These are phyloP conservation scores for Camellia granthamiana DNA, from an alignment of 148 eudicot species.

Conservation along the genomic window DNA sequence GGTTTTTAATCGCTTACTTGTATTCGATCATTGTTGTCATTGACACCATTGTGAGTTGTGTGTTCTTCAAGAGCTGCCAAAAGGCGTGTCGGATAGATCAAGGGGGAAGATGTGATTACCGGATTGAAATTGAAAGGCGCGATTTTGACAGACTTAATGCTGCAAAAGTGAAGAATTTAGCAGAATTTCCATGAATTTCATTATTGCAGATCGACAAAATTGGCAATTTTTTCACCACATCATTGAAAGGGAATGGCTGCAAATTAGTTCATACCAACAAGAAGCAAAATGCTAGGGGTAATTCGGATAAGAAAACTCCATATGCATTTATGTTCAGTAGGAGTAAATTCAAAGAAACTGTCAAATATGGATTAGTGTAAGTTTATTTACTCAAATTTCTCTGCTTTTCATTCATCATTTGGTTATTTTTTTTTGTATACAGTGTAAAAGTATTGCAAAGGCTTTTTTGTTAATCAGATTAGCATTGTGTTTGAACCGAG, in stretches of 20 bases:
- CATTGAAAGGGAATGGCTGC: background rate
- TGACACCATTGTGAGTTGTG: conserved; percentile 51
- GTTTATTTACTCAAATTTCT: background rate
- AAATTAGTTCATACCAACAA: background rate
- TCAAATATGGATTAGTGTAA: background rate
- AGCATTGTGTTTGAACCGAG: background rate
- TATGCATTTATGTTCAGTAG: background rate
- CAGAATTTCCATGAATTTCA: conserved; percentile 20
- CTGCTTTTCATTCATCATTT: background rate
- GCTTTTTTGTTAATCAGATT: background rate
- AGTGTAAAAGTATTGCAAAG: background rate
- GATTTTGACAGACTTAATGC: background rate
- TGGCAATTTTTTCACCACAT: background rate
- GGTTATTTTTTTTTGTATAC: background rate
- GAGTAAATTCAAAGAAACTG: background rate
- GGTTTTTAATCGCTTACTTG: conserved; percentile 55
- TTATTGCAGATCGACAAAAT: background rate
- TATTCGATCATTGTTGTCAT: conserved; percentile 55
- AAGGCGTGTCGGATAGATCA: conserved; percentile 8
- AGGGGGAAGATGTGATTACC: conserved; percentile 10
- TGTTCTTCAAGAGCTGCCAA: conserved; percentile 56
- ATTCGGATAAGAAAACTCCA: background rate
- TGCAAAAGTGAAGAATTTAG: conserved; percentile 7
- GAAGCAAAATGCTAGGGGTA: no score
- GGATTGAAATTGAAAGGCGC: background rate